Evolutionary conservation across 2,329 filamentous ascomycete species (phyloP).

Genomic region (Cadophora gregata): DNA sequence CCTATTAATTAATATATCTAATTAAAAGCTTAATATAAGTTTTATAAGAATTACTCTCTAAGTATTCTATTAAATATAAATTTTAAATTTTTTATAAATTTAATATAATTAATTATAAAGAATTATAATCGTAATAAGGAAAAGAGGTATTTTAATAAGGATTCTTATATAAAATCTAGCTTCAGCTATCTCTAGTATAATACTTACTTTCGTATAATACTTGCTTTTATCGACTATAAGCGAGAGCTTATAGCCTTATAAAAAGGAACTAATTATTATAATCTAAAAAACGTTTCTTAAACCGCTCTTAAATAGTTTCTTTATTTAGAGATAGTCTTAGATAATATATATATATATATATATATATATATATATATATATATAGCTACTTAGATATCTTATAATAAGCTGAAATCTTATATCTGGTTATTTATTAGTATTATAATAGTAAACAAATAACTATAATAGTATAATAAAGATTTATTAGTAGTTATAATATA

Average conservation of each 20-base stretch:
- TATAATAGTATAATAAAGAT: too few species aligned
- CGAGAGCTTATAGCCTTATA: not conserved
- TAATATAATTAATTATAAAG: not conserved
- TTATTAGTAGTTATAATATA: too few species aligned
- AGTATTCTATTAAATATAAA: not conserved
- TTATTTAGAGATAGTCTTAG: too few species aligned
- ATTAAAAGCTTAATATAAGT: not conserved
- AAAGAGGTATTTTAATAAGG: not conserved
- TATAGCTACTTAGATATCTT: too few species aligned
- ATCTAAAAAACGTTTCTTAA: too few species aligned
- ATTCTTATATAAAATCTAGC: not conserved
- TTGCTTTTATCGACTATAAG: constrained; percentile 14
- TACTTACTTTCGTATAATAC: constrained; percentile 10
- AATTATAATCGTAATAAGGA: not conserved
- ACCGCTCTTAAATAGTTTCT: too few species aligned
- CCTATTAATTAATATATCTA: not conserved
- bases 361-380: too few species aligned
- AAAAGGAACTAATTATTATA: not conserved
- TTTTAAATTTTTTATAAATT: too few species aligned
- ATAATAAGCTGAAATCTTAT: too few species aligned
- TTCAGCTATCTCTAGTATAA: not conserved
- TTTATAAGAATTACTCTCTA: not conserved
- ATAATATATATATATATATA: too few species aligned
- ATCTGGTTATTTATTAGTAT: too few species aligned
- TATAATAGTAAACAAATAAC: too few species aligned